Base-by-base conservation (phyloP, 306 rosid genomes). In the Glycine soja region DNA sequence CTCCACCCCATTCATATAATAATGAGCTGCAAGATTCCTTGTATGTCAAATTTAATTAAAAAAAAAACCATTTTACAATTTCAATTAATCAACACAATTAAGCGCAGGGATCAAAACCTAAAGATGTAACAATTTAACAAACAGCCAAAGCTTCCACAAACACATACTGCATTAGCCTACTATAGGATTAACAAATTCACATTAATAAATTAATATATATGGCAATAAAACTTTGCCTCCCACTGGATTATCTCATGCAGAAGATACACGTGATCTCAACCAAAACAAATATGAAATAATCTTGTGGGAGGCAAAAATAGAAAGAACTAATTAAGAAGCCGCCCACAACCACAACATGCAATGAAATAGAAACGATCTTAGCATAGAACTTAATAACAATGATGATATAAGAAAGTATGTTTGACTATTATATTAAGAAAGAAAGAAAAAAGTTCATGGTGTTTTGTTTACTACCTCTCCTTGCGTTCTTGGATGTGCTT, bases 401-500 rank as follows among this genome's bases (percentile, higher is more conserved):
- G 30, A 53, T 7, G 58, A 0, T 34, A 42, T 42, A 30, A 47
- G 13, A 19, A 9, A 13, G 1, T 8, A 1, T 9, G 4, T 24
- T 24, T 24, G 30, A 24, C 30, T 1, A 24, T 24, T 24, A 24
- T 24, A 24, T 24, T 24, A 0, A 11, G 50, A 36, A 24, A 24
- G n/a, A 16, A 10, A 59, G 72, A 24, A 24, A 64, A 0, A 5
- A 19, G 10, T 54, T 32, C 64, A 64, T 36, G 59, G 43, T 4
- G 6, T 40, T 40, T 5, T 4, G 46, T 66, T 63, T 0, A 3
- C 5, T 15, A 46, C 98, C 99, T 95, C 19, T 91, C 90, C 38
- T 89, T 92, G 70, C 99, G 99, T n/a, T 92, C 97, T 74, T 77
- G 83, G 74, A 92, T 87, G 75, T 85, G 94, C 77, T 83, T 95